Evolutionary conservation across 768 basidiomycete species (phyloP).

Genomic region (Sporobolomyces phaffii): DNA sequence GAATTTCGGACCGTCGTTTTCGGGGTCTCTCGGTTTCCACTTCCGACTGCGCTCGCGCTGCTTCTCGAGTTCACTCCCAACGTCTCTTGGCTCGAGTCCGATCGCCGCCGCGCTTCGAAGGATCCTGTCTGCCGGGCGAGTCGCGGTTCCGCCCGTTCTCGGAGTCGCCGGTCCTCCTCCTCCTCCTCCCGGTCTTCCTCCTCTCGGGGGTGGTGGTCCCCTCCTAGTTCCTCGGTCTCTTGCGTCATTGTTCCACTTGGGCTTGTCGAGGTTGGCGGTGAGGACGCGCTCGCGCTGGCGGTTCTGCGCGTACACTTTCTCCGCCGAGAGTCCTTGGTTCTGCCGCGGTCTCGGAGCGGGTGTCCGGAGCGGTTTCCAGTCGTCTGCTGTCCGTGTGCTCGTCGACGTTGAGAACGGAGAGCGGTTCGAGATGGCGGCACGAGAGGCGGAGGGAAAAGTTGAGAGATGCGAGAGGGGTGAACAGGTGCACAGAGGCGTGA

Average conservation of each 20-base stretch:
- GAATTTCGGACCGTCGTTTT: conserved; percentile 2
- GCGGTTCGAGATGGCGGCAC: too few relatives aligned
- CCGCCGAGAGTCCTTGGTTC: not conserved
- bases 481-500: not conserved
- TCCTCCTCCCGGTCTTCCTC: not conserved
- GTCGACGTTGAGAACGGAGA: not conserved
- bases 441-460: not conserved
- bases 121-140: not conserved
- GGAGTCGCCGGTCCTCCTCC: not conserved
- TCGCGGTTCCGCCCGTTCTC: not conserved
- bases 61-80: conserved; percentile 2
- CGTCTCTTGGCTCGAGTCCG: not conserved
- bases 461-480: not conserved
- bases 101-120: not conserved
- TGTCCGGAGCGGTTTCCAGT: not conserved
- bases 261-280: conserved; percentile 5
- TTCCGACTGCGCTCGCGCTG: not conserved
- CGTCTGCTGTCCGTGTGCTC: not conserved
- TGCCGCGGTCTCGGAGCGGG: not conserved
- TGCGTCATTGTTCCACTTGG: not conserved
- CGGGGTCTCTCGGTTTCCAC: conserved; percentile 1
- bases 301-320: conserved; percentile 6
- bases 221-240: not conserved
- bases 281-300: conserved; percentile 14
- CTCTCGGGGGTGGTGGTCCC: not conserved